These are phyloP conservation scores for Citrus maxima DNA, from an alignment of 345 rosid genomes.

Conservation along the genomic window DNA sequence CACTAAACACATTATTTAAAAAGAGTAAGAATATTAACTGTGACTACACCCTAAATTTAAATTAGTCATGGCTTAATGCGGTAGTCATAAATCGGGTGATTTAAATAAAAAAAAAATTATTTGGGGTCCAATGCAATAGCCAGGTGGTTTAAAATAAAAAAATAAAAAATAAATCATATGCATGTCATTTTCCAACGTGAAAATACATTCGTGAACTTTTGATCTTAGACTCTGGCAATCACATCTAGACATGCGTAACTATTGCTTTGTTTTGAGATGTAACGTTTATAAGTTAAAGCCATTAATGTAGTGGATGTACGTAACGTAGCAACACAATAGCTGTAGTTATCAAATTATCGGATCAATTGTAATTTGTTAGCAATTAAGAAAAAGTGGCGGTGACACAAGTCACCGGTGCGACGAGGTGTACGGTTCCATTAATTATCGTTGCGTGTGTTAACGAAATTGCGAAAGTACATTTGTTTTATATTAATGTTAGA, in stretches of 20 bases:
- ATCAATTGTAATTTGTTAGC: not conserved
- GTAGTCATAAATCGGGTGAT: accelerated
- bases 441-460: too few relatives aligned
- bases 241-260: not conserved
- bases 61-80: accelerated
- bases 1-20: accelerated
- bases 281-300: not conserved
- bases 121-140: too few relatives aligned
- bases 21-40: accelerated
- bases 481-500: too few relatives aligned
- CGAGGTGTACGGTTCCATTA: too few relatives aligned
- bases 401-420: too few relatives aligned
- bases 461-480: too few relatives aligned
- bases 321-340: not conserved
- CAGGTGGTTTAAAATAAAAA: too few relatives aligned
- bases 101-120: too few relatives aligned
- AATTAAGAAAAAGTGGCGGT: not conserved
- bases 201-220: not conserved
- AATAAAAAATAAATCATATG: too few relatives aligned
- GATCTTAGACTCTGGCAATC: not conserved
- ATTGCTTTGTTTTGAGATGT: not conserved
- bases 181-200: not conserved
- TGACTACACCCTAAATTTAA: accelerated
- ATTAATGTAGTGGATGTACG: not conserved
- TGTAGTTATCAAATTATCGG: not conserved